Conservation (phyloP, 2,329 filamentous ascomycete species). For the Akanthomyces muscarius region DNA sequence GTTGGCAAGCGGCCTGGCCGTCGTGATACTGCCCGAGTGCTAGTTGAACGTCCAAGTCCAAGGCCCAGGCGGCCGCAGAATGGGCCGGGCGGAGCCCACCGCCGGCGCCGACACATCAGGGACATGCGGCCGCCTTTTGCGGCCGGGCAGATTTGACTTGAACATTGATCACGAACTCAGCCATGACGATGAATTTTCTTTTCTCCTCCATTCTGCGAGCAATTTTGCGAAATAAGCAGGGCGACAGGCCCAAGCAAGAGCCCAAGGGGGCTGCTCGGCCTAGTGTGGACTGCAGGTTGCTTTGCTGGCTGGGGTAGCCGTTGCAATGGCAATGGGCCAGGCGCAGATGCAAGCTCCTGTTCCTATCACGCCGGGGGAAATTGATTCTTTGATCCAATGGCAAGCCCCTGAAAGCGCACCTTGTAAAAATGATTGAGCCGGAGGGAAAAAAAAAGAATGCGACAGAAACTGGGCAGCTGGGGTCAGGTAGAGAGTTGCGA, state of each 20-base stretch:
- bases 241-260: no score
- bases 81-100: constrained; percentile 7
- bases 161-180: background rate
- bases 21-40: background rate
- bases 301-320: background rate
- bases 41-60: background rate
- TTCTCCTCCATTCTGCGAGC: no score
- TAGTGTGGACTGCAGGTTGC: background rate
- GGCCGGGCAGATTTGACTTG: constrained; percentile 1
- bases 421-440: no score
- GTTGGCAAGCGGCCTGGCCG: background rate
- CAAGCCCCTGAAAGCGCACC: no score
- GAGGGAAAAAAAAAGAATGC: no score
- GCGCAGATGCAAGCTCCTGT: background rate
- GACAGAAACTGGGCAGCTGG: no score
- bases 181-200: no score
- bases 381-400: no score
- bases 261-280: no score
- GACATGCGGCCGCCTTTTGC: background rate
- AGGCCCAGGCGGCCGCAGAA: constrained; percentile 2
- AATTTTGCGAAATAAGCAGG: no score
- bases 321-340: background rate
- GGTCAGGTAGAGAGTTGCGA: no score
- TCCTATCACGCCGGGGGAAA: background rate
- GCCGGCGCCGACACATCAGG: background rate